A percentile compares a stretch with the other conserved stretches of the same genome.
Evolutionary conservation across 2,329 filamentous ascomycete genomes (phyloP).

Genomic region (Pseudocercospora crystallina): DNA sequence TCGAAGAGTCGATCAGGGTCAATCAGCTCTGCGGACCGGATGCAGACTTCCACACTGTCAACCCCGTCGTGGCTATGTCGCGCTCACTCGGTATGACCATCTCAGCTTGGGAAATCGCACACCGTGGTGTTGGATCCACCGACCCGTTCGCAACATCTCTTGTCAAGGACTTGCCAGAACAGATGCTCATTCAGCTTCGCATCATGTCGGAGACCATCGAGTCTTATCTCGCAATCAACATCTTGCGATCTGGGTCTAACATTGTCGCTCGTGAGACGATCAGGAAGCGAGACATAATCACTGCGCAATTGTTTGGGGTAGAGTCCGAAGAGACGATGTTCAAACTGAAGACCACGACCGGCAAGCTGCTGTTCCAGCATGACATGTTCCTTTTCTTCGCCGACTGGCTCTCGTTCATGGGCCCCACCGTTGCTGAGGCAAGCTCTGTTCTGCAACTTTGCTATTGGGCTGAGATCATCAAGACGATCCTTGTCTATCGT

Average conservation of each 20-base stretch:
- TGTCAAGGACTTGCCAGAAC: constrained; percentile 79
- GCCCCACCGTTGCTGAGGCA: constrained; percentile 31
- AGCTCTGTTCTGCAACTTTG: constrained; percentile 73
- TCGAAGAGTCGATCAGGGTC: constrained; percentile 55
- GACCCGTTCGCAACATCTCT: constrained; percentile 67
- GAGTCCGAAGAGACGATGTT: constrained; percentile 26
- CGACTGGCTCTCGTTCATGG: constrained; percentile 50
- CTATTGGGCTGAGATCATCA: constrained; percentile 87
- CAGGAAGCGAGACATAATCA: constrained; percentile 29
- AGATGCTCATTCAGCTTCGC: constrained; percentile 80
- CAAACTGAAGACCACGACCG: constrained; percentile 21
- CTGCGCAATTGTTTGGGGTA: constrained; percentile 31
- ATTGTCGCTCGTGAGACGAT: constrained; percentile 25
- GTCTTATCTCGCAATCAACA: constrained; percentile 78
- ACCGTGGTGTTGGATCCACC: constrained; percentile 71
- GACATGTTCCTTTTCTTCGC: constrained; percentile 81
- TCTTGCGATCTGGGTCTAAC: constrained; percentile 58
- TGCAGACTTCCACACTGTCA: constrained; percentile 20
- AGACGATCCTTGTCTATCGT: constrained; percentile 63
- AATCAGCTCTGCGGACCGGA: constrained; percentile 45
- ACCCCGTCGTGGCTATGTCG: constrained; percentile 27
- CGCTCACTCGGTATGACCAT: constrained; percentile 76
- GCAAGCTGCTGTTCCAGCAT: constrained; percentile 58
- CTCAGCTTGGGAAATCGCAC: constrained; percentile 84
- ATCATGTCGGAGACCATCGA: constrained; percentile 84